A percentile compares a stretch with the other conserved stretches of the same genome.
These are phyloP conservation scores for Magnaporthales sp. DNA, from an alignment of 2,329 filamentous ascomycete genomes.

Conservation along the genomic window DNA sequence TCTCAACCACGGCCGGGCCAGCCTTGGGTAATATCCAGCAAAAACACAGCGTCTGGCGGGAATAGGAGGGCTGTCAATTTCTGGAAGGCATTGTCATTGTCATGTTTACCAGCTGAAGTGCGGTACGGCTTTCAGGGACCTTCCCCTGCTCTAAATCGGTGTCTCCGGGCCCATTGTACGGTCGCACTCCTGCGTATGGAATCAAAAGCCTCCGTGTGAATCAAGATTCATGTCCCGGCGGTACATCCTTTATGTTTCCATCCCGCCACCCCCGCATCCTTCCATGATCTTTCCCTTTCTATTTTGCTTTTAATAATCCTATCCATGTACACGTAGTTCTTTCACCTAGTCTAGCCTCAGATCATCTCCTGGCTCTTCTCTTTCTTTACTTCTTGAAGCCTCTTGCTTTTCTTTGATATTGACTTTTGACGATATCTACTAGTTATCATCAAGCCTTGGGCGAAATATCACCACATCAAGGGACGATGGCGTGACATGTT, in stretches of 20 bases:
- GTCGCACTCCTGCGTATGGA: too few species aligned
- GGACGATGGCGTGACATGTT: neutral
- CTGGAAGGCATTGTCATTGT: neutral
- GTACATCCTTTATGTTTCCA: neutral
- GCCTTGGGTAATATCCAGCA: neutral
- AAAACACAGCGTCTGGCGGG: too few species aligned
- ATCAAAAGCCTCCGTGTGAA: neutral
- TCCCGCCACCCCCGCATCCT: neutral
- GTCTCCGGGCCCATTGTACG: too few species aligned
- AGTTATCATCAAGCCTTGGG: neutral
- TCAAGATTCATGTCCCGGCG: neutral
- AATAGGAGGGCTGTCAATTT: neutral
- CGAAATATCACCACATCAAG: neutral
- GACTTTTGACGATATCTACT: neutral
- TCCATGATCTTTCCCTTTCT: neutral
- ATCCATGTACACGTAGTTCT: neutral
- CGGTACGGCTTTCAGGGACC: neutral
- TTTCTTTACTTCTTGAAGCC: neutral
- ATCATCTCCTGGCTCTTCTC: neutral
- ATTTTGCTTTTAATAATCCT: neutral
- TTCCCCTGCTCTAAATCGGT: neutral
- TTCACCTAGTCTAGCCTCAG: neutral
- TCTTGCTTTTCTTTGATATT: neutral
- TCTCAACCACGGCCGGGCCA: neutral
- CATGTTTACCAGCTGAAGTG: neutral